phyloP scores from a whole-genome alignment of 2,329 filamentous ascomycete genomes.

The Fusarium sp. region DNA sequence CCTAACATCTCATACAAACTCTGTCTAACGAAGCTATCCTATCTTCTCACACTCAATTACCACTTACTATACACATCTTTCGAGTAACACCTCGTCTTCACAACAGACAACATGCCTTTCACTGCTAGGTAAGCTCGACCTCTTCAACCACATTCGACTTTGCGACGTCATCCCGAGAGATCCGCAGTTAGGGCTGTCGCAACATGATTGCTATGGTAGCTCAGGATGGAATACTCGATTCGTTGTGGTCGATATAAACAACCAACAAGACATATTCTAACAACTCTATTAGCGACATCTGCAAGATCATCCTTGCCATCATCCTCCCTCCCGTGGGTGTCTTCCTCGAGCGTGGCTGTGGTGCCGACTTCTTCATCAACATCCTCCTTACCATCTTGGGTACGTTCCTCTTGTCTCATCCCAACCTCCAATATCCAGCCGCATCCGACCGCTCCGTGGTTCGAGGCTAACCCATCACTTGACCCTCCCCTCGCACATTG shows the following conservation, averaged over 20 bases:
- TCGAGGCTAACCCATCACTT: constrained; percentile 13
- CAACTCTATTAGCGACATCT: constrained; percentile 61
- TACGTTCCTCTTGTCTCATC: constrained; percentile 49
- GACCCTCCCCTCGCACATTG: not conserved
- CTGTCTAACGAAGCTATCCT: constrained; percentile 11
- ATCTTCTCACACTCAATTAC: constrained; percentile 17
- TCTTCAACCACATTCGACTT: constrained; percentile 2
- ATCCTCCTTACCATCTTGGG: constrained; percentile 84
- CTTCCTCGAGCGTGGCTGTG: constrained; percentile 93
- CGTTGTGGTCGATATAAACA: constrained; percentile 1
- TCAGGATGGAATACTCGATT: constrained; percentile 1
- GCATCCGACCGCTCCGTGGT: constrained; percentile 57
- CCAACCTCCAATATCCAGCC: constrained; percentile 7
- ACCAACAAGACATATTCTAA: constrained; percentile 19
- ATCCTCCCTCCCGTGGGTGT: constrained; percentile 91
- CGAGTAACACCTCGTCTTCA: constrained; percentile 31
- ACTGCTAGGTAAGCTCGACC: constrained; percentile 64
- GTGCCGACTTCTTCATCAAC: constrained; percentile 90
- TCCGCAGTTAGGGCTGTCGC: constrained; percentile 30
- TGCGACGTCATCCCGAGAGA: constrained; percentile 37
- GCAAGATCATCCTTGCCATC: constrained; percentile 85
- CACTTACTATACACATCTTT: constrained; percentile 10
- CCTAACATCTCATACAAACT: constrained; percentile 16
- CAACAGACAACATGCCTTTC: constrained; percentile 66
- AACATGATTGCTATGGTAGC: not conserved